These are phyloP conservation scores for Candida suzukii DNA, from an alignment of 805 yeast genomes.

Conservation along the genomic window DNA sequence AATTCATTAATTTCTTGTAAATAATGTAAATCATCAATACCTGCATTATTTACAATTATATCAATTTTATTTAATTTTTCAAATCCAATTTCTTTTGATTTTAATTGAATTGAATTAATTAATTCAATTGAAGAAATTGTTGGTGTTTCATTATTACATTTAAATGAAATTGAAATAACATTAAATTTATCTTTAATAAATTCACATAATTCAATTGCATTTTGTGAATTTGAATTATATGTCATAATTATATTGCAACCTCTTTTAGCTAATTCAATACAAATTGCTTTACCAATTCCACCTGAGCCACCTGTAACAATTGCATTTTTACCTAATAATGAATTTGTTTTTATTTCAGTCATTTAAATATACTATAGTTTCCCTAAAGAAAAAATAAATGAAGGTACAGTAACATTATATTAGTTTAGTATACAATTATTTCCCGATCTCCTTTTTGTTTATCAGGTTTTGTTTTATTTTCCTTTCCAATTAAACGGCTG, in stretches of 20 bases:
- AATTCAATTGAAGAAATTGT: constrained; percentile 4
- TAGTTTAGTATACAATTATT: too few relatives aligned
- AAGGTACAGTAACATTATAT: too few relatives aligned
- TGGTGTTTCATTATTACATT: constrained; percentile 1
- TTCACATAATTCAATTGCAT: constrained; percentile 5
- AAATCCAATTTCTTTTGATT: too few relatives aligned
- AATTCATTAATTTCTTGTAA: constrained; percentile 4
- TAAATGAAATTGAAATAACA: constrained; percentile 3
- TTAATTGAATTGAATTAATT: too few relatives aligned
- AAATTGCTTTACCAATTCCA: constrained; percentile 29
- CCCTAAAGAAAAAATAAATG: too few relatives aligned
- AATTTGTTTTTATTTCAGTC: constrained; percentile 3
- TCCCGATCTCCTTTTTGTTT: too few relatives aligned
- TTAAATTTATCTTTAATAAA: constrained; percentile 2
- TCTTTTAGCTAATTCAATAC: constrained; percentile 27
- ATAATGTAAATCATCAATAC: constrained; percentile 6
- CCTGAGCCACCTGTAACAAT: constrained; percentile 29
- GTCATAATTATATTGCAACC: constrained; percentile 20
- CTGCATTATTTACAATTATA: constrained; percentile 15
- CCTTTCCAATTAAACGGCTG: too few relatives aligned
- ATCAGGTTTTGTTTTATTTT: too few relatives aligned
- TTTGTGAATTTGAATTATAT: constrained; percentile 2
- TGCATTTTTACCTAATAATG: constrained; percentile 28
- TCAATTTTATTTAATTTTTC: constrained; percentile 7
- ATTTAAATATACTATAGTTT: too few relatives aligned